Evolutionary conservation across 176 grass and related monocot genomes (phyloP).

Genomic region (Saccharum officinarum): DNA sequence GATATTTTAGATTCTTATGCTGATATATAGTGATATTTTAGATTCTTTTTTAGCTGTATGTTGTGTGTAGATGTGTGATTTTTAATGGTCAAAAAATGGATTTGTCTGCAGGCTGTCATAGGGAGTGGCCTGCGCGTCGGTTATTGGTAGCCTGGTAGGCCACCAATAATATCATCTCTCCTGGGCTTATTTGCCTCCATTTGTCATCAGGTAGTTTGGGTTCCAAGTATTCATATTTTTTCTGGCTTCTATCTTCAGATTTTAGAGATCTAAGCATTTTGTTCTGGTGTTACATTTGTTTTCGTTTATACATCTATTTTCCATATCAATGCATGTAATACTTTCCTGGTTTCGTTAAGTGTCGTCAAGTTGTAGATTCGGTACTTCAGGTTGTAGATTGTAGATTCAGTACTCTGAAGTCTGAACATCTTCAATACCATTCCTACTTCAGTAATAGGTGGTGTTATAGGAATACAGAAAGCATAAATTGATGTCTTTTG

Average conservation of each 20-base stretch:
- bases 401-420: background rate
- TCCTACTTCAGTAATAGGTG: background rate
- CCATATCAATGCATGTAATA: background rate
- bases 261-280: slow-evolving; percentile 6
- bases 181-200: slow-evolving; percentile 19
- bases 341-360: background rate
- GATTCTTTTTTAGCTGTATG: slow-evolving; percentile 23
- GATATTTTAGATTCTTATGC: too few species aligned
- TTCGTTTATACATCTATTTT: slow-evolving; percentile 9
- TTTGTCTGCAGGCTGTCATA: slow-evolving; percentile 47
- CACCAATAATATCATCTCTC: slow-evolving; percentile 24
- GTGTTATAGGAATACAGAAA: background rate
- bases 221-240: slow-evolving; percentile 21
- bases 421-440: background rate
- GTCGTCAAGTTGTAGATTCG: background rate
- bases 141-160: slow-evolving; percentile 34
- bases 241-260: background rate
- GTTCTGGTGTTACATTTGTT: background rate
- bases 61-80: background rate
- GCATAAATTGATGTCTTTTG: background rate
- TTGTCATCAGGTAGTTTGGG: slow-evolving; percentile 29
- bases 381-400: background rate
- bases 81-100: slow-evolving; percentile 29
- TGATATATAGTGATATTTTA: background rate
- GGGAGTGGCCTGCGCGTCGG: slow-evolving; percentile 40